Evolutionary conservation across 164 flowering plant genomes (phyloP).

Genomic region (Protea cynaroides): DNA sequence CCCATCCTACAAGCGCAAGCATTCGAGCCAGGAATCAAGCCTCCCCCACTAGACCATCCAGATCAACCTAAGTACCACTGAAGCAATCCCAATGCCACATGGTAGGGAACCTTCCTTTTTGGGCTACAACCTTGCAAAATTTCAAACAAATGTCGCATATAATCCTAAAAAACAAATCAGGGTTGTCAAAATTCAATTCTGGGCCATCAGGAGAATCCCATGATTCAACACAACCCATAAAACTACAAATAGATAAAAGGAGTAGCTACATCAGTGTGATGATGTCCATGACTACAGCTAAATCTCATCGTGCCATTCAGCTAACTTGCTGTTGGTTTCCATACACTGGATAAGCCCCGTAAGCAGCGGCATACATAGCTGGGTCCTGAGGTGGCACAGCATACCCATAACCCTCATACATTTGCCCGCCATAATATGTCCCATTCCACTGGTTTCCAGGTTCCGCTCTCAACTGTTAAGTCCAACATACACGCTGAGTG

Average conservation of each 20-base stretch:
- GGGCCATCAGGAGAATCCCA: slow-evolving; percentile 32
- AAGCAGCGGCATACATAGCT: slow-evolving; percentile 63
- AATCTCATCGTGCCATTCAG: slow-evolving; percentile 27
- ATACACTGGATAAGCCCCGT: slow-evolving; percentile 73
- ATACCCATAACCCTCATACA: slow-evolving; percentile 78
- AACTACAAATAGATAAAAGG: slow-evolving; percentile 13
- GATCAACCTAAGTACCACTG: no score
- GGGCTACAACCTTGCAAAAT: slow-evolving; percentile 10
- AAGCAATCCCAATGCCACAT: background rate
- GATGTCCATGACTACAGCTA: slow-evolving; percentile 4
- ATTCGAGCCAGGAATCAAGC: no score
- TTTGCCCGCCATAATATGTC: slow-evolving; percentile 64
- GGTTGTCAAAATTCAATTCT: slow-evolving; percentile 54
- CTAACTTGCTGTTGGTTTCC: slow-evolving; percentile 90
- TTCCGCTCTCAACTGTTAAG: slow-evolving; percentile 55
- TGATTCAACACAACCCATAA: slow-evolving; percentile 25
- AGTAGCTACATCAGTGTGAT: slow-evolving; percentile 10
- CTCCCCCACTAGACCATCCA: no score
- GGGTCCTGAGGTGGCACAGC: slow-evolving; percentile 67
- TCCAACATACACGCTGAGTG: background rate
- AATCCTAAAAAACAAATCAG: slow-evolving; percentile 20
- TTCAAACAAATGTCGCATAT: slow-evolving; percentile 29
- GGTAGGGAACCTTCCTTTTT: background rate
- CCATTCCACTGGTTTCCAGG: slow-evolving; percentile 69
- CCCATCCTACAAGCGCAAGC: no score